Base-by-base conservation (phyloP, 139 green algal species). In the Coccomyxa sp. region DNA sequence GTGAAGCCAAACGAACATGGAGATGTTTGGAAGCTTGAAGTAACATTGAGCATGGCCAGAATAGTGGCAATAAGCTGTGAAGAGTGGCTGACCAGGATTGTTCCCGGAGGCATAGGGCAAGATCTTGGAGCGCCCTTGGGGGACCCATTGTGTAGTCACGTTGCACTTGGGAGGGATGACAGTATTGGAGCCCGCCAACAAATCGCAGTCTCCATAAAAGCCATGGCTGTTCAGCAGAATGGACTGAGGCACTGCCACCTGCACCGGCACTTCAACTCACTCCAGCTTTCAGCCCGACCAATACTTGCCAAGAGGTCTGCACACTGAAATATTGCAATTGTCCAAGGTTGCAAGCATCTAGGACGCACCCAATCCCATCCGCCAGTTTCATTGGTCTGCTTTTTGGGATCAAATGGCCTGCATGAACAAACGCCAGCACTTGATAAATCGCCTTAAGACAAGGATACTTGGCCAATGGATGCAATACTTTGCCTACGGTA, bases 151-250 rank as follows among this genome's bases (percentile, higher is more conserved):
- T 7, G 28, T 57, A 13, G 27, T 30, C 30, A 79, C 58, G 31
- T 31, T 68, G 82, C 85, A 88, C 25, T 45, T 80, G n/a, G 57
- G 17, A 12, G 30, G 51, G 13, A 59, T 25, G 0, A 66, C 63
- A 71, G 63, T 83, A 77, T 45, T 80, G 63, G 67, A 75, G 13
- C n/a, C 45, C 16, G 76, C 27, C 3, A 68, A 57, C 21, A 90
- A 57, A 11, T 27, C 58, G 75, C 90, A 93, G 82, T 92, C 90
- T 1, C 28, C 38, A n/a, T 82, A 89, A 68, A 82, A 87, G 74
- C 83, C 89, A 13, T 84, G 68, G 45, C 88, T 87, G 67, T 95
- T 95, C 82, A 95, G 82, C 14, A 93, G 84, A 10, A 92, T 58
- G 0, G 86, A 77, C 45, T 92, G 84, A 25, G 85, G 82, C 13